Conservation (phyloP, 192 early-diverging fungal species). For the Backusella luteola region DNA sequence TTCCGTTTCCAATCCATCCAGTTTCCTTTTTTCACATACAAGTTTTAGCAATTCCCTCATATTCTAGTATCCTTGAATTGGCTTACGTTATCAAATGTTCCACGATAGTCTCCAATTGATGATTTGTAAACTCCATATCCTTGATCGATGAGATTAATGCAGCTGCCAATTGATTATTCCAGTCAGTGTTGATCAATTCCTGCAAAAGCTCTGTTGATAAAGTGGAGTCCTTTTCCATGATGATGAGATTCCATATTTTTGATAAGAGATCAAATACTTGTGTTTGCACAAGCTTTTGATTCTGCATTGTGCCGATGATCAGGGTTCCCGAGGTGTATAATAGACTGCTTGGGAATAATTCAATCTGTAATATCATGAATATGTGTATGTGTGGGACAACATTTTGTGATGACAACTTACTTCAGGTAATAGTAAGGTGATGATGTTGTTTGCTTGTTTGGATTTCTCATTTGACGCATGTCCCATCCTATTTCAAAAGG, state of each 20-base stretch:
- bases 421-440: conserved; percentile 26
- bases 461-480: background rate
- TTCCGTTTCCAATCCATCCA: conserved; percentile 45
- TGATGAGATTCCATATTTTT: conserved; percentile 24
- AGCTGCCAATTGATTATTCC: conserved; percentile 19
- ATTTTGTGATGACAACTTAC: background rate
- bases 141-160: conserved; percentile 24
- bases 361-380: conserved; percentile 10
- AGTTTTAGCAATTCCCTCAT: background rate
- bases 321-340: background rate
- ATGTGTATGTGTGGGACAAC: background rate
- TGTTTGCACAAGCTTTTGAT: conserved; percentile 11
- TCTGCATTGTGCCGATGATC: conserved; percentile 8
- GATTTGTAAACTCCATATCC: conserved; percentile 24
- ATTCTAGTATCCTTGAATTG: background rate
- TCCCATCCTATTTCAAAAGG: background rate
- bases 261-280: conserved; percentile 29
- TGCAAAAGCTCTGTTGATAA: conserved; percentile 8
- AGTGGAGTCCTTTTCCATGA: background rate
- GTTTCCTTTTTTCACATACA: conserved; percentile 26
- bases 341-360: background rate
- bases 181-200: conserved; percentile 9
- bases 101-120: conserved; percentile 15
- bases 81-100: conserved; percentile 13
- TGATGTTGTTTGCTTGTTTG: conserved; percentile 3